phyloP scores from a whole-genome alignment of 2,329 filamentous ascomycete species.

The Drechslera avenae region DNA sequence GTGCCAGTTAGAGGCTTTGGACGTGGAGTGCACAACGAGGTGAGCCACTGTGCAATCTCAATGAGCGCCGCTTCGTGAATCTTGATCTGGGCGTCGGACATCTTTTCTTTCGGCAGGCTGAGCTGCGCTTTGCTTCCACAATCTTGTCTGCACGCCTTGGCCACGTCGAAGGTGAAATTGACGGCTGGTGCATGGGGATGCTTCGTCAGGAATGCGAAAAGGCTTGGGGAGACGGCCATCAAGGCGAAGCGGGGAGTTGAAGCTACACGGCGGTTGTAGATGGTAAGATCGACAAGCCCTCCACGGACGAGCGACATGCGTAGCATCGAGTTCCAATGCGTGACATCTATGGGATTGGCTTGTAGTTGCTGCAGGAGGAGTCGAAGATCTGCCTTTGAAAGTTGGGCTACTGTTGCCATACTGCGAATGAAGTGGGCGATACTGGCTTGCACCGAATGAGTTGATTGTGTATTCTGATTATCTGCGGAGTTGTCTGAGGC shows the following conservation, averaged over 20 bases:
- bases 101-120: not conserved
- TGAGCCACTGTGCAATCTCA: conserved; percentile 4
- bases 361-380: not conserved
- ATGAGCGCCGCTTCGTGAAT: conserved; percentile 5
- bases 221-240: not conserved
- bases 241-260: conserved; percentile 1
- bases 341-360: not conserved
- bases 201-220: not conserved
- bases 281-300: conserved; percentile 4
- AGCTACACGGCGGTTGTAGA: not conserved
- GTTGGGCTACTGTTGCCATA: not conserved
- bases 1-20: not conserved
- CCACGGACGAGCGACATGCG: not conserved
- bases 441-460: not conserved
- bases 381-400: not conserved
- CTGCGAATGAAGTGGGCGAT: not conserved
- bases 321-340: not conserved
- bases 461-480: not conserved
- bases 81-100: conserved; percentile 1
- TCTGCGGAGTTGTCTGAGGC: too few relatives aligned
- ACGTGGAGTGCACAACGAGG: not conserved
- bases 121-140: not conserved
- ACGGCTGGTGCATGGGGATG: conserved; percentile 1
- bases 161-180: conserved; percentile 4
- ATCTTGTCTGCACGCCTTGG: not conserved